These are phyloP conservation scores for Colletotrichum incanum DNA, from an alignment of 2,329 filamentous ascomycete genomes.

Conservation along the genomic window DNA sequence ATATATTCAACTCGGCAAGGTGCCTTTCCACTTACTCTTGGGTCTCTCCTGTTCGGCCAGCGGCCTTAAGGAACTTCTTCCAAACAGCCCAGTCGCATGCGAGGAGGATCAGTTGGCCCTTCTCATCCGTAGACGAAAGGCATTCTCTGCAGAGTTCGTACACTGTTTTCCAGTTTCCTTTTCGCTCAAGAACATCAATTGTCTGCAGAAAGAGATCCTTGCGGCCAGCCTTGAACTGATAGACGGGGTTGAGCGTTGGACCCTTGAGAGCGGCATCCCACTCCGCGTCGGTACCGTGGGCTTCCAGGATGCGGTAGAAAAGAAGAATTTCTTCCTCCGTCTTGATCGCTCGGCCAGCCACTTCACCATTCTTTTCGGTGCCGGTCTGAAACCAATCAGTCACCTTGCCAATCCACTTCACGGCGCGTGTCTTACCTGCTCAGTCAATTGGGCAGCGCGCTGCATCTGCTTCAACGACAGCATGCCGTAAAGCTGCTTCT, in stretches of 20 bases:
- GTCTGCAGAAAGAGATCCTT: slow-evolving; percentile 64
- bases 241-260: slow-evolving; percentile 58
- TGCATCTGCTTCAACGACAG: slow-evolving; percentile 68
- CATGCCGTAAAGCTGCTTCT: slow-evolving; percentile 67
- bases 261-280: slow-evolving; percentile 58
- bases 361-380: slow-evolving; percentile 19
- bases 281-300: slow-evolving; percentile 60
- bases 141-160: slow-evolving; percentile 62
- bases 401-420: too few relatives aligned
- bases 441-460: slow-evolving; percentile 62
- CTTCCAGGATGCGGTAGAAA: slow-evolving; percentile 63
- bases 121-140: slow-evolving; percentile 57
- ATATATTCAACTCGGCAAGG: not conserved
- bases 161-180: slow-evolving; percentile 59
- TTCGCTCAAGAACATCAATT: slow-evolving; percentile 55
- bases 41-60: slow-evolving; percentile 51
- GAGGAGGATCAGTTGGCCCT: slow-evolving; percentile 57
- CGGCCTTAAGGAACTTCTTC: slow-evolving; percentile 58
- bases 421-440: slow-evolving; percentile 55
- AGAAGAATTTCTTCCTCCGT: slow-evolving; percentile 67
- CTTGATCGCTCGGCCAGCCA: slow-evolving; percentile 54
- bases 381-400: slow-evolving; percentile 16
- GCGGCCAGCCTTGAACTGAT: slow-evolving; percentile 62
- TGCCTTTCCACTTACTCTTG: slow-evolving; percentile 51
- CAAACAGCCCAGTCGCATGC: slow-evolving; percentile 63